Conservation (phyloP, 768 basidiomycete species). For the Lyophyllum semitale region DNA sequence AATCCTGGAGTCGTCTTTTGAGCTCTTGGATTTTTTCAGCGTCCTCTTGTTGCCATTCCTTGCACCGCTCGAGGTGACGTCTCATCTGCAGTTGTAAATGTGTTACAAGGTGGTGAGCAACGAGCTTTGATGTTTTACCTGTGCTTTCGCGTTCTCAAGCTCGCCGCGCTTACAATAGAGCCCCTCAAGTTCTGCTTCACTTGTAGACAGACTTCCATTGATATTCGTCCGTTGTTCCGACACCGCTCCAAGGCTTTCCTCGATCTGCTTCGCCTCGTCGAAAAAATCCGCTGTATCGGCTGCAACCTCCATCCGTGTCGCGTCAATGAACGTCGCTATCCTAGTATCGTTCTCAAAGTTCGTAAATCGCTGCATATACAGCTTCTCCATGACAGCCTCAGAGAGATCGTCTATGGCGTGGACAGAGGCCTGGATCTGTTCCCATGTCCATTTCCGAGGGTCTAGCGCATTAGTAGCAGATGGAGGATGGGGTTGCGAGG, state of each 20-base stretch:
- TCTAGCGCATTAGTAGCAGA: not conserved
- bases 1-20: not conserved
- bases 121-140: not conserved
- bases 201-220: not conserved
- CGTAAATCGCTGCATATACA: not conserved
- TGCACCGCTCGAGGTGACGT: not conserved
- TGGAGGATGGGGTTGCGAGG: no score
- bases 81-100: not conserved
- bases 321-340: not conserved
- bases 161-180: slow-evolving; percentile 1
- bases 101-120: not conserved
- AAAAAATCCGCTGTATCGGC: not conserved
- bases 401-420: not conserved
- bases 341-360: not conserved
- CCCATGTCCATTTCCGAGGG: slow-evolving; percentile 8
- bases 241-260: not conserved
- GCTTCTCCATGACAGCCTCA: not conserved
- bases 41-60: slow-evolving; percentile 4
- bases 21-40: not conserved
- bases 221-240: not conserved
- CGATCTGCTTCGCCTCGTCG: not conserved
- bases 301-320: no score
- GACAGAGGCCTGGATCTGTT: slow-evolving; percentile 4
- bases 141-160: not conserved
- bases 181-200: not conserved